Evolutionary conservation across 2,329 filamentous ascomycete genomes (phyloP), one percentile per base, ranked within the genome.

Genomic region (Coniochaeta sp.): DNA sequence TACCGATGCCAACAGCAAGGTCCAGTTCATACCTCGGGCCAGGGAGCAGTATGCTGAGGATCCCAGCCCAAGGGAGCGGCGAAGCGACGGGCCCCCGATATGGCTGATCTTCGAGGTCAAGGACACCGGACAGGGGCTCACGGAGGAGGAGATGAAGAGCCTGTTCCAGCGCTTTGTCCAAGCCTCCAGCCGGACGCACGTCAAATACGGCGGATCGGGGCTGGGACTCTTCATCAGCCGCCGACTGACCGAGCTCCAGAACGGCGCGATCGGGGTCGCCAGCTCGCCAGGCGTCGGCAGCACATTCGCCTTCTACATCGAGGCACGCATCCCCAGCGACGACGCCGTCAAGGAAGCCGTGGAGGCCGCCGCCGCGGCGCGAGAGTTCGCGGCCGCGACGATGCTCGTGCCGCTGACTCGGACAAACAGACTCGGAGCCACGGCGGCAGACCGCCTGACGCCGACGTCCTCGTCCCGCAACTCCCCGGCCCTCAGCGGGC

Each of bases 161-260:
- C 79, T 95, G 0, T 95, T 93, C 72, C 84, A 91, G 65, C 83
- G 89, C 24, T 95, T 95, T 70, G 87, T 88, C 7, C 90, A 93
- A 72, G 89, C 89, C 0, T 90, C 85, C 24, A 87, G 89, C 1
- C 84, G 85, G 57, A 92, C 89, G 0, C 89, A 91, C 64, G 85
- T 91, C 17, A 85, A 90, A 65, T 92, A 93, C 64, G 90, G 90
- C 24, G 90, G 90, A 0, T 90, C 87, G 0, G 90, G 90, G 0
- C 79, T 95, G 1, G 90, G 90, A 0, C 77, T 93, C 0, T 93
- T 92, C 71, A 93, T 93, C 64, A 90, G 87, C 40, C 82, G 89
- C 26, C 84, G 90, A 59, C 79, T 95, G n/a, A 90, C 89, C 0
- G 90, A 93, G 69, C 76, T 93, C 12, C 89, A 93, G 70, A 89